These are phyloP conservation scores for Gossypium stocksii DNA, from an alignment of 345 rosid genomes.

Conservation along the genomic window DNA sequence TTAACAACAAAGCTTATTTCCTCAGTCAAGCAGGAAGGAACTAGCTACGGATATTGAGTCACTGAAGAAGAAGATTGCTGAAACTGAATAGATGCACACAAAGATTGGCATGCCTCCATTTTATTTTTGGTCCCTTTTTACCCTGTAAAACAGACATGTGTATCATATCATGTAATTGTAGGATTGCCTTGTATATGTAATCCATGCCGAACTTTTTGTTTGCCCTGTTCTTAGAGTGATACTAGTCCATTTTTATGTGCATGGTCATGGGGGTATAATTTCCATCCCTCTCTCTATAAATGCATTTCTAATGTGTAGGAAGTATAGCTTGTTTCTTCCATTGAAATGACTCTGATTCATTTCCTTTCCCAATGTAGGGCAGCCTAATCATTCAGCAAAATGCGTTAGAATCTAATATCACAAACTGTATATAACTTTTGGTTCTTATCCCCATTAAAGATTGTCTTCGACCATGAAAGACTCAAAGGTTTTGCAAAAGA, in stretches of 20 bases:
- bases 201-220: not conserved
- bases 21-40: conserved; percentile 94
- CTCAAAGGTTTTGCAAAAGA: too few relatives aligned
- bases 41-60: conserved; percentile 78
- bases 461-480: too few relatives aligned
- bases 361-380: not conserved
- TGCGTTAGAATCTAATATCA: not conserved
- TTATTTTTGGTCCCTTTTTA: conserved; percentile 19
- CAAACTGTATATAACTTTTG: too few relatives aligned
- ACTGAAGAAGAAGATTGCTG: conserved; percentile 92
- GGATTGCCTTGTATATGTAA: not conserved
- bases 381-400: not conserved
- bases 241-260: not conserved
- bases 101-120: conserved; percentile 10
- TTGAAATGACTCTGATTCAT: not conserved
- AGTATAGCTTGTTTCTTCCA: not conserved
- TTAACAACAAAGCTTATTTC: conserved; percentile 4
- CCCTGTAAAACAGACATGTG: conserved; percentile 25
- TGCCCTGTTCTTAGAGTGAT: not conserved
- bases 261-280: not conserved
- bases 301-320: not conserved
- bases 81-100: conserved; percentile 49
- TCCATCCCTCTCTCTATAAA: not conserved
- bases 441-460: too few relatives aligned
- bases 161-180: conserved; percentile 5